Evolutionary conservation across 495 filamentous ascomycete species (phyloP).

Genomic region (Penicillium samsonianum): DNA sequence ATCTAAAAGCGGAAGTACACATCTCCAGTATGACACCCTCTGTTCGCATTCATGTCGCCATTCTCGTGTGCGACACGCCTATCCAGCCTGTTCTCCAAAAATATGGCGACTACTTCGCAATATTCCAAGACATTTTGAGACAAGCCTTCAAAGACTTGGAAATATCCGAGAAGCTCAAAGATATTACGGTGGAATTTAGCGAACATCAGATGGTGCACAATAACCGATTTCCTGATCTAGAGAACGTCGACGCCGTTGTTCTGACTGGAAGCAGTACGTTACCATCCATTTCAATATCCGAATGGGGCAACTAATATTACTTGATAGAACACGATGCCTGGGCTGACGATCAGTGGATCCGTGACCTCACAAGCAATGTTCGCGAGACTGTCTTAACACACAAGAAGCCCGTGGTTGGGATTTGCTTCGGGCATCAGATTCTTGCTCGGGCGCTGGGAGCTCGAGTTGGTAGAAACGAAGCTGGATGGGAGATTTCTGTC

Average conservation of each 20-base stretch:
- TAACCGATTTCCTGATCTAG: conserved; percentile 59
- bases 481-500: conserved; percentile 79
- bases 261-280: conserved; percentile 67
- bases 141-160: conserved; percentile 42
- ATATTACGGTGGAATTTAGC: conserved; percentile 54
- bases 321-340: conserved; percentile 55
- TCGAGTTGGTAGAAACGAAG: conserved; percentile 59
- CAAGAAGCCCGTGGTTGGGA: conserved; percentile 69
- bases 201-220: conserved; percentile 64
- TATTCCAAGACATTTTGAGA: conserved; percentile 66
- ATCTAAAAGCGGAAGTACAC: neutral
- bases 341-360: conserved; percentile 70
- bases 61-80: conserved; percentile 79
- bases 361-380: conserved; percentile 65
- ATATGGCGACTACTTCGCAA: conserved; percentile 68
- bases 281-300: neutral
- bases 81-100: conserved; percentile 52
- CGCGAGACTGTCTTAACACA: conserved; percentile 50
- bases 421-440: conserved; percentile 94
- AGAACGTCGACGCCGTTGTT: conserved; percentile 71
- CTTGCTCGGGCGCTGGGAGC: conserved; percentile 73
- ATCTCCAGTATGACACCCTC: conserved; percentile 17
- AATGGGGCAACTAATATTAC: neutral
- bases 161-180: neutral
- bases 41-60: conserved; percentile 62